Evolutionary conservation across 1,284 basidiomycete genomes (phyloP), one percentile per base, ranked within the genome.

Genomic region (Leccinum pachyderme): DNA sequence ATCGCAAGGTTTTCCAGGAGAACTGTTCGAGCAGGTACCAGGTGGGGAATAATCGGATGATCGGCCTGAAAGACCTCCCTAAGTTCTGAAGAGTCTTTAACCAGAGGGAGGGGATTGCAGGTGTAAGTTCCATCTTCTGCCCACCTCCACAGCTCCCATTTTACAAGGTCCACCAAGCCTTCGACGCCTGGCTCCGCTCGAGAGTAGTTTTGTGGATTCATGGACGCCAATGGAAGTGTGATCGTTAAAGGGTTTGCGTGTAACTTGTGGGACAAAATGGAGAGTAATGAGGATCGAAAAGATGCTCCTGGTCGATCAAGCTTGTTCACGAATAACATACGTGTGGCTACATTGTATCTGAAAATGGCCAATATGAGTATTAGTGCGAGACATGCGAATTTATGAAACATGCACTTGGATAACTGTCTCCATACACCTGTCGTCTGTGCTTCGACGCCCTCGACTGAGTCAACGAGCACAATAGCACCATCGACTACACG

Each of bases 361-460:
- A 37, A 46, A n/a, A 48, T 32, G 31, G 57, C 51, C 49, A 41
- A 44, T 15, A 32, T 50, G 18, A 8, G 15, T n/a, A 27, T 50
- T 25, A 31, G 31, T 39, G 32, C 15, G 29, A 31, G 51, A 47
- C 12, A n/a, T 12, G 22, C 9, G 32, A 49, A 35, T 49, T 9
- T 5, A 46, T 49, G 29, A 44, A 29, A 52, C 47, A 65, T 83
- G 74, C 67, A 93, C 88, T 89, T 84, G 68, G 91, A 84, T 61
- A 94, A 72, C 69, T 95, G 93, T 53, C 75, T 77, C 93, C 92
- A 95, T 27, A 95, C 93, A 46, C 89, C 90, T 65, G 86, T 89
- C 0, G 93, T 95, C 68, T 95, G 93, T 5, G 90, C 83, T 71
- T 95, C 93, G 1, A 95, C 93, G 5, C 93, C 93, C 72, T 95